Base-by-base conservation (phyloP, 2,329 filamentous ascomycete genomes). In the Xylariales sp. region DNA sequence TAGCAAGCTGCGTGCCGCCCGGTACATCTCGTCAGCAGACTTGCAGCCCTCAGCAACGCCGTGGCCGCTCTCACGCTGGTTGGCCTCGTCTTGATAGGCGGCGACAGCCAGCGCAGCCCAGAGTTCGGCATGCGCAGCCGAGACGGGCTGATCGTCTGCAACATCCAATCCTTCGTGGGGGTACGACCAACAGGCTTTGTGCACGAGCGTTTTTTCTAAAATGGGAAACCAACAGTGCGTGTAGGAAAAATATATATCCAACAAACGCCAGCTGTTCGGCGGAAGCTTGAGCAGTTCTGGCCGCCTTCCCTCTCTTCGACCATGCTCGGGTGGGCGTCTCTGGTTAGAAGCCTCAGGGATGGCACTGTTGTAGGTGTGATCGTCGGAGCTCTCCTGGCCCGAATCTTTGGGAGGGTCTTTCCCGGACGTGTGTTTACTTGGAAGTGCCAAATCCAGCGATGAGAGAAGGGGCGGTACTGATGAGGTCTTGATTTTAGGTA, bases 171-270 rank as follows among this genome's bases (percentile, higher is more conserved):
- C 69, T 40, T 52, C 60, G 18, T 45, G 31, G 18, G 61, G 51
- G 21, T 76, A 78, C 6, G 57, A 54, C 27, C 65, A 58, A 1
- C 62, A 74, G 41, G 55, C 67, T 40, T 49, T 68, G 34, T 83
- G 63, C 5, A 86, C 63, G 29, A 74, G 70, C 33, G 83, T 74
- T 44, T 81, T 83, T 45, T 88, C 81, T 10, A 83, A 66, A 18
- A 90, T 79, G 0, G 85, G 85, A 18, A 90, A 70, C 85, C 85
- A 90, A 37, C 75, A 79, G 54, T 89, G 83, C 0, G 81, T 86
- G 49, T 86, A 87, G 2, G 83, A 76, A 42, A 87, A 85, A 54
- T 88, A 89, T 5, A 84, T 70, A 47, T 88, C 82, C 27, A 89
- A 62, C 4, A 89, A 67, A 3, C 72, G 66, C 65, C 69, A 80